Evolutionary conservation across 306 rosid genomes (phyloP), one percentile per base, ranked within the genome.

Genomic region (Pterocarpus macrocarpus): DNA sequence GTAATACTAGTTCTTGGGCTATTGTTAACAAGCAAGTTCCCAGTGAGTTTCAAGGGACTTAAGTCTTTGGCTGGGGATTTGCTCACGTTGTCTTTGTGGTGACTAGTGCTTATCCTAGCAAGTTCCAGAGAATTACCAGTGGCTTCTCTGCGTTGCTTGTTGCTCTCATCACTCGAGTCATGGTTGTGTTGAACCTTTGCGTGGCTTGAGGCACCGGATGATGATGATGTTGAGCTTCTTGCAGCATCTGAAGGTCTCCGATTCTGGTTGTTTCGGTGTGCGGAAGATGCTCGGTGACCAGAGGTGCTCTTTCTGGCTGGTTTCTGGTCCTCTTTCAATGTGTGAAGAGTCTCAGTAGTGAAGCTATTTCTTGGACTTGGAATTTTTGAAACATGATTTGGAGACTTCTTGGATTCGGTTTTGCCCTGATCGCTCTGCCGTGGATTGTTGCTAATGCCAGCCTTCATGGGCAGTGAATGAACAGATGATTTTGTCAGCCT

Each of bases 401-500:
- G 56, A 53, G 82, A 45, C 36, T 53, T 82, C 44, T 77, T 78
- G 44, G 61, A 52, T 36, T 86, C 78, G 10, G 49, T 79, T 71
- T 41, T 87, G 71, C 9, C 35, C 11, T 11, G 80, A 11, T 80
- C 74, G 55, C 68, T 89, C 14, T 80, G 83, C 17, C 61, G 78
- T 8, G 39, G 64, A 73, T 69, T 76, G 56, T 64, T 81, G 85
- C 63, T 72, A 32, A 59, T 70, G 75, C 59, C 62, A 39, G 69
- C 2, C 50, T 77, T 89, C 28, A 92, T 6, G 30, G 97, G 94
- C 2, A 96, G 83, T 49, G 97, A 96, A 84, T 91, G 90, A 49
- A 94, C 94, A 52, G 92, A 86, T 41, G 97, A 85, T 77, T 94
- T 94, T 79, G 88, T 92, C 2, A 83, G 83, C 89, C 82, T 88